phyloP scores from a whole-genome alignment of 139 green algal genomes.

The Spirogloea muscicola region DNA sequence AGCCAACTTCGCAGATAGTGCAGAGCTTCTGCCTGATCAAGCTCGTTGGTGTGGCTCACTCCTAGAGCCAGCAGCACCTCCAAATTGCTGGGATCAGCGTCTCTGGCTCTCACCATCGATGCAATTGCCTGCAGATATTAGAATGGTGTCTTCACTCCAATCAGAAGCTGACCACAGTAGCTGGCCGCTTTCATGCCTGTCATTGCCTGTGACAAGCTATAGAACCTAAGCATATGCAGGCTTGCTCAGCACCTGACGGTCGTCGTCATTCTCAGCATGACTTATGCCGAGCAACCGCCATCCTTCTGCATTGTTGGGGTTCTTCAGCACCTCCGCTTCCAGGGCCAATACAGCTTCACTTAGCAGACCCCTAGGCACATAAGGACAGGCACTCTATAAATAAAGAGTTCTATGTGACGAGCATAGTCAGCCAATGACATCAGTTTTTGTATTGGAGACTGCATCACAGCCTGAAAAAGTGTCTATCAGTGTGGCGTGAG shows the following conservation, averaged over 20 bases:
- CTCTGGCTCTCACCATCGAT: slow-evolving; percentile 71
- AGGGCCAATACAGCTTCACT: slow-evolving; percentile 88
- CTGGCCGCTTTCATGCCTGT: too few relatives aligned
- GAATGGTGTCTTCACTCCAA: too few relatives aligned
- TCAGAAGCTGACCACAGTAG: too few relatives aligned
- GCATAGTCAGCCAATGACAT: too few relatives aligned
- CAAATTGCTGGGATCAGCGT: slow-evolving; percentile 70
- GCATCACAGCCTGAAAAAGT: too few relatives aligned
- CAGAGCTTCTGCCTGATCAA: slow-evolving; percentile 72
- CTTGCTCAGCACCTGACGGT: slow-evolving; percentile 62
- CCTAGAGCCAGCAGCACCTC: slow-evolving; percentile 89
- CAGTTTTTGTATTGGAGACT: too few relatives aligned
- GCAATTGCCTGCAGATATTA: slow-evolving; percentile 88
- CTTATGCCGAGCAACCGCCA: slow-evolving; percentile 93
- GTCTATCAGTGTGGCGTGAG: too few relatives aligned
- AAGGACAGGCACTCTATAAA: too few relatives aligned
- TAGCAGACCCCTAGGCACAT: slow-evolving; percentile 65
- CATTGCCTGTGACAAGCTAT: too few relatives aligned
- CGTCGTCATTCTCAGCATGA: slow-evolving; percentile 98
- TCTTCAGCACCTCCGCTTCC: slow-evolving; percentile 82
- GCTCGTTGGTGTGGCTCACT: slow-evolving; percentile 95
- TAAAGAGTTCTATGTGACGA: too few relatives aligned
- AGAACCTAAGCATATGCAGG: too few relatives aligned
- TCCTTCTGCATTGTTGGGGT: slow-evolving; percentile 71
- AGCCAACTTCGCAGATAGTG: slow-evolving; percentile 74